Base-by-base conservation (phyloP, 108 stramenopile species). In the Fistulifera pelliculosa region DNA sequence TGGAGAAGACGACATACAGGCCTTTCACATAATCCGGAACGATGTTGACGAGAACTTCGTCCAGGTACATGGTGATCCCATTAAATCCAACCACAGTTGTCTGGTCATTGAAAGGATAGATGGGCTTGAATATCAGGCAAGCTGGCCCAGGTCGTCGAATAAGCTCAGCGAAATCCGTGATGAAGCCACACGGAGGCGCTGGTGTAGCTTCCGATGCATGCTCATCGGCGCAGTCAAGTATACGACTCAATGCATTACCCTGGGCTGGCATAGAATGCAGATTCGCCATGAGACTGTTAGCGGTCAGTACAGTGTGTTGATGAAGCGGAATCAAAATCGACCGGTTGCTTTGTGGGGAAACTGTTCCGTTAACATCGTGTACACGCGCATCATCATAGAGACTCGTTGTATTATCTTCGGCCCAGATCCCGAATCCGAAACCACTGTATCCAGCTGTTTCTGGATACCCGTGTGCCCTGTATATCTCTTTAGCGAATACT, bases 21-120 rank as follows among this genome's bases (percentile, higher is more conserved):
- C 66, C 66, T 31, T 48, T 44, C 15, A 60, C 54, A 43, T 60
- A 54, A 15, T 54, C 47, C 14, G 66, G 66, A 27, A 68, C 60
- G 24, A 61, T 40, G 41, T 60, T 48, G n/a, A 18, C 27, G 15
- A 68, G 27, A 8, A 56, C 49, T 26, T 68, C 66, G 25, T 61
- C 49, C 59, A 59, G 61, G 40, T 61, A 27, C 10, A 68, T 40
- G 21, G 44, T 52, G 1, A 52, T 55, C 1, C 22, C 43, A 4
- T 44, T 47, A 40, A 61, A 61, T 16, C 47, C 66, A 35, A 35
- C 31, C 31, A 54, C 62, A 17, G 41, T 45, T 44, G 21, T 14
- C 24, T 25, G 15, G 25, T 54, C 31, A 27, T 38, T 38, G 8
- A n/a, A 3, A 27, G 53, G 53, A 38, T 54, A 54, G 35, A 54